A percentile compares a stretch with the other conserved stretches of the same genome.
Evolutionary conservation across 179 eudicot genomes (phyloP).

Genomic region (Patellifolia procumbens): DNA sequence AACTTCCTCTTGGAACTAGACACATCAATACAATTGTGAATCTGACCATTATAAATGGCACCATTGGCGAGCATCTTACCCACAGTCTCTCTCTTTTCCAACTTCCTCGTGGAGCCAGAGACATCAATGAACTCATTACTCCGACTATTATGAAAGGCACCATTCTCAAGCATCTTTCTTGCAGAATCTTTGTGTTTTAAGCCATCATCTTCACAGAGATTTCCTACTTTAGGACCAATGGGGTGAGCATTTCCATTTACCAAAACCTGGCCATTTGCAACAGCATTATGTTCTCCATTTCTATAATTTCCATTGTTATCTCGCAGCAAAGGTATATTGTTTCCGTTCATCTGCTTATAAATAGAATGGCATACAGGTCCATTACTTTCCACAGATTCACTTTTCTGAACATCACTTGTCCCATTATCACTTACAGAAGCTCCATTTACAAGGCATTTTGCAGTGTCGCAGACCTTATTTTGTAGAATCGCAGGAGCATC

Average conservation of each 20-base stretch:
- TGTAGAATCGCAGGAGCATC: constrained; percentile 39
- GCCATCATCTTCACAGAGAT: constrained; percentile 29
- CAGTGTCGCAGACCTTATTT: constrained; percentile 39
- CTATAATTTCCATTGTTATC: constrained; percentile 40
- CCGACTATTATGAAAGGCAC: constrained; percentile 39
- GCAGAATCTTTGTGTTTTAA: constrained; percentile 21
- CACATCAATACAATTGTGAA: constrained; percentile 24
- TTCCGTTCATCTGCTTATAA: constrained; percentile 43
- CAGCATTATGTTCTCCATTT: constrained; percentile 32
- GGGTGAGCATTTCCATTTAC: constrained; percentile 52
- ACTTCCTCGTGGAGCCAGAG: not conserved
- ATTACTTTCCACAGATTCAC: constrained; percentile 40
- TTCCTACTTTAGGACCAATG: constrained; percentile 31
- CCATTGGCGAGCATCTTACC: constrained; percentile 26
- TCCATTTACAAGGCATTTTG: constrained; percentile 37
- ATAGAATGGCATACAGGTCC: constrained; percentile 34
- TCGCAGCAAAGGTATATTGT: constrained; percentile 19
- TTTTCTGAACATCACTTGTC: constrained; percentile 39
- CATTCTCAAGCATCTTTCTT: constrained; percentile 24
- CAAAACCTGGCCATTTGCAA: constrained; percentile 29
- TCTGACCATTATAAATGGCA: constrained; percentile 37
- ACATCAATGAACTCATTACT: constrained; percentile 6
- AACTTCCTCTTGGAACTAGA: constrained; percentile 58
- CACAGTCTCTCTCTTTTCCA: constrained; percentile 20
- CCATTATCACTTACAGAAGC: constrained; percentile 36